Evolutionary conservation across 352 stramenopile genomes (phyloP).

Genomic region (Phytophthora citricola): DNA sequence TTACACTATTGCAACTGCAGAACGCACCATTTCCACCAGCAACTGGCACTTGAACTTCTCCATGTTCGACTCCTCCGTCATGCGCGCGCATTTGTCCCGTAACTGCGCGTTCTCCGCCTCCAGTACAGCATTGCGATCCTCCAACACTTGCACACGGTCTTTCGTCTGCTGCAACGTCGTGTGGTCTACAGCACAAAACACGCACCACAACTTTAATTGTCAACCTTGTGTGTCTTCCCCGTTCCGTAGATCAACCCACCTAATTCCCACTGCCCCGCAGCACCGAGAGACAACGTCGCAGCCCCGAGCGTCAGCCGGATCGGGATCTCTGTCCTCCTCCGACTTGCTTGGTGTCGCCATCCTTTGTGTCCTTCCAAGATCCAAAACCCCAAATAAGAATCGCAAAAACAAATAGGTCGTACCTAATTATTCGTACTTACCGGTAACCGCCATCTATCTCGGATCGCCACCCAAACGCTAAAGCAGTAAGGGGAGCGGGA

Average conservation of each 20-base stretch:
- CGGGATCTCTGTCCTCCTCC: constrained; percentile 49
- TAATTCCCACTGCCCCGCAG: constrained; percentile 65
- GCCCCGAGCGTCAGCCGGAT: constrained; percentile 67
- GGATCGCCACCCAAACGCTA: constrained; percentile 20
- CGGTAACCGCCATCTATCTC: too few species aligned
- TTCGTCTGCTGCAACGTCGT: constrained; percentile 54
- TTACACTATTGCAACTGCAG: not conserved
- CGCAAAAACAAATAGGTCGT: too few species aligned
- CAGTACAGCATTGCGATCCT: constrained; percentile 52
- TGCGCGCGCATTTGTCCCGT: constrained; percentile 57
- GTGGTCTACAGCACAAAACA: constrained; percentile 51
- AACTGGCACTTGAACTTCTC: constrained; percentile 91
- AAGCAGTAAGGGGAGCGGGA: not conserved
- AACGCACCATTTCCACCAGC: constrained; percentile 83
- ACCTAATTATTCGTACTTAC: too few species aligned
- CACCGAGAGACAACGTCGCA: constrained; percentile 52
- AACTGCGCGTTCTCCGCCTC: constrained; percentile 73
- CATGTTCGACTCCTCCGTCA: constrained; percentile 87
- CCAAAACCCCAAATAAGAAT: not conserved
- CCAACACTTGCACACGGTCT: constrained; percentile 41
- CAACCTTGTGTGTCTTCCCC: too few species aligned
- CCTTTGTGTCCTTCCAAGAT: constrained; percentile 8
- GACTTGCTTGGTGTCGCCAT: constrained; percentile 17
- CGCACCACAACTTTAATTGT: not conserved
- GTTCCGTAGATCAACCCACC: constrained; percentile 36